Conservation (phyloP, 108 stramenopile genomes). For the Asterionellopsis glacialis region DNA sequence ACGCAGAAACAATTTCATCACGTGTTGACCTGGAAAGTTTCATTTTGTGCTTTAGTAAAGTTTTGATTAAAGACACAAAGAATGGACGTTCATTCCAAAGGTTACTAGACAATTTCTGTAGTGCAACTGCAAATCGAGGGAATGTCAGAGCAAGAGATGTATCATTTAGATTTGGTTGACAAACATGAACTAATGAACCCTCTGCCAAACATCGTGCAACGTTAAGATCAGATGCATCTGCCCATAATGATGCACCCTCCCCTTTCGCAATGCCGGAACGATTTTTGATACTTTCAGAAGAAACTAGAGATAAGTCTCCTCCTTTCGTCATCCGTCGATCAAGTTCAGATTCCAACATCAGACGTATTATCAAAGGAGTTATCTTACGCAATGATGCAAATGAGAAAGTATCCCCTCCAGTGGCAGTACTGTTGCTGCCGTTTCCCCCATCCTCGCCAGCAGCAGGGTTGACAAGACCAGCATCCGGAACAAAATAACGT, state of each 20-base stretch:
- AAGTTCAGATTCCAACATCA: conserved; percentile 69
- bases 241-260: conserved; percentile 21
- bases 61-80: conserved; percentile 60
- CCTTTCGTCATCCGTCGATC: conserved; percentile 50
- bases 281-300: conserved; percentile 14
- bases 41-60: conserved; percentile 66
- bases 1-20: conserved; percentile 57
- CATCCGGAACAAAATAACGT: conserved; percentile 53
- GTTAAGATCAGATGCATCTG: conserved; percentile 33
- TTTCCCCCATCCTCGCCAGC: neutral
- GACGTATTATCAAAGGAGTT: conserved; percentile 53
- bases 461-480: conserved; percentile 38
- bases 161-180: conserved; percentile 71
- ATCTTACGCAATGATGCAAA: conserved; percentile 55
- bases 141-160: conserved; percentile 56
- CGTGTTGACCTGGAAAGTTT: conserved; percentile 58
- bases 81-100: conserved; percentile 63
- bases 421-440: too few species aligned
- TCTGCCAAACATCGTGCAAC: conserved; percentile 57
- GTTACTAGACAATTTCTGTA: conserved; percentile 39
- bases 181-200: conserved; percentile 58
- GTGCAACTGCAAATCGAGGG: conserved; percentile 56
- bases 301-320: conserved; percentile 49
- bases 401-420: conserved; percentile 22
- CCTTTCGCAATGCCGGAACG: conserved; percentile 24